phyloP scores from a whole-genome alignment of 805 yeast species.

The Huiozyma naganishii region DNA sequence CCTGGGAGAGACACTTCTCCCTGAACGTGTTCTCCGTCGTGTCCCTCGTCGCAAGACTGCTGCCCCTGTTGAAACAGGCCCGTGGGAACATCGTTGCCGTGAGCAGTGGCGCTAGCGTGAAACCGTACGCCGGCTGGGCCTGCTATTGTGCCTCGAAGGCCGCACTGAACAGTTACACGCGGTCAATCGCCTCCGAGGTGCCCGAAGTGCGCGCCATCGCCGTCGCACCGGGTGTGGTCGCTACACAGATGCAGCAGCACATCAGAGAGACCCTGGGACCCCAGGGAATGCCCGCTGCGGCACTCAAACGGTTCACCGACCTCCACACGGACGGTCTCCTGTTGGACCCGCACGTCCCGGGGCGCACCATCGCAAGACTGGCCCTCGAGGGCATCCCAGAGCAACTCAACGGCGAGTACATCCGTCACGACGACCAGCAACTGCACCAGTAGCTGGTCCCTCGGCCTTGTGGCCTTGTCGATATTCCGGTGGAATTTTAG shows the following conservation, averaged over 20 bases:
- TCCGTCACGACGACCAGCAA: constrained; percentile 44
- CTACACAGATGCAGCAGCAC: constrained; percentile 76
- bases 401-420: constrained; percentile 54
- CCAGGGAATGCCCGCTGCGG: constrained; percentile 47
- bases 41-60: constrained; percentile 39
- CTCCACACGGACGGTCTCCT: constrained; percentile 49
- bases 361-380: constrained; percentile 52
- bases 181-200: constrained; percentile 56
- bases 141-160: constrained; percentile 92
- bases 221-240: constrained; percentile 92
- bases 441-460: constrained; percentile 3
- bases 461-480: too few species aligned
- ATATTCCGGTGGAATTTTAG: not conserved
- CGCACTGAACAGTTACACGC: constrained; percentile 69
- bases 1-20: constrained; percentile 59
- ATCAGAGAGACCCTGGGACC: constrained; percentile 58
- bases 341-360: constrained; percentile 64
- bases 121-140: constrained; percentile 48
- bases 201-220: constrained; percentile 41
- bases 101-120: constrained; percentile 78
- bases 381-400: constrained; percentile 48
- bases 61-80: constrained; percentile 45
- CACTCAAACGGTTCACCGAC: constrained; percentile 51
- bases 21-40: constrained; percentile 72
- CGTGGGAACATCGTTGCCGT: constrained; percentile 67